Conservation (phyloP, 1,284 basidiomycete species). For the Rhodotorula sp. region DNA sequence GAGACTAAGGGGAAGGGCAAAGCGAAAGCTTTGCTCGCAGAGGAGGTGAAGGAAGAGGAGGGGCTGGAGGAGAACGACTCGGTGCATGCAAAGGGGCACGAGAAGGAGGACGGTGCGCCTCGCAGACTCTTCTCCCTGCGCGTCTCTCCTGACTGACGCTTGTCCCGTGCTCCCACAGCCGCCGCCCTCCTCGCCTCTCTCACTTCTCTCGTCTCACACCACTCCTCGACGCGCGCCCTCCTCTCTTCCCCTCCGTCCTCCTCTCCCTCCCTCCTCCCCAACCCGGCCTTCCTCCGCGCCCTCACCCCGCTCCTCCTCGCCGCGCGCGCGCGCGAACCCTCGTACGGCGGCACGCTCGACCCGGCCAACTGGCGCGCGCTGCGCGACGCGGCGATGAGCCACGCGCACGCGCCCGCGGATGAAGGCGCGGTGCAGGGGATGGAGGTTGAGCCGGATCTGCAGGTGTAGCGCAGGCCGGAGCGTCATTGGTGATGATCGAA, state of each 20-base stretch:
- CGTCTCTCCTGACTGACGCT: background rate
- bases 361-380: background rate
- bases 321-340: background rate
- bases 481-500: too few species aligned
- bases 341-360: constrained; percentile 14
- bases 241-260: background rate
- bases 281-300: background rate
- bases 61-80: background rate
- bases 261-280: background rate
- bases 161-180: background rate
- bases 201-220: constrained; percentile 3
- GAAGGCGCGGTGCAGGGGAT: background rate
- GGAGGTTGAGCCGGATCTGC: background rate
- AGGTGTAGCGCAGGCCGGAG: background rate
- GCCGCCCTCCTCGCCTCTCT: constrained; percentile 9
- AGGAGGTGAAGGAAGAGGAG: background rate
- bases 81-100: background rate
- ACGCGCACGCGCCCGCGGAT: background rate
- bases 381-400: background rate
- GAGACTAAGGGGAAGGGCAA: background rate
- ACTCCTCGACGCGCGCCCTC: too few species aligned
- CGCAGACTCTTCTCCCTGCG: background rate
- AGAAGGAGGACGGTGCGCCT: constrained; percentile 11
- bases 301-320: constrained; percentile 12
- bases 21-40: background rate